Evolutionary conservation across 2,329 filamentous ascomycete genomes (phyloP), one percentile per base, ranked within the genome.

Genomic region (Penicillium italicum): DNA sequence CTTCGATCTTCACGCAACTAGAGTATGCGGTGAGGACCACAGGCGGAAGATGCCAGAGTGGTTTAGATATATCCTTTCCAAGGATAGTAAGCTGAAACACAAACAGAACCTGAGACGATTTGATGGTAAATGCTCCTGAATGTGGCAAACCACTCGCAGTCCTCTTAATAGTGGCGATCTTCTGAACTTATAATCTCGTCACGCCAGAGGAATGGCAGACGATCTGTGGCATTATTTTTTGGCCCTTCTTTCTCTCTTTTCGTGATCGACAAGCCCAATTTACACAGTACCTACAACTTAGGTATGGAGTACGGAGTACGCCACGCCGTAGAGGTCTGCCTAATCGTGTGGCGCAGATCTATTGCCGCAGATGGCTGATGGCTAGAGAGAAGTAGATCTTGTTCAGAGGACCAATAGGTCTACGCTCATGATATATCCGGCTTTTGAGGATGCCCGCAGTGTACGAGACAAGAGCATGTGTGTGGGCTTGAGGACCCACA

Each of bases 121-220:
- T 51, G 52, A 53, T 62, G 54, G 41, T 46, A 55, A 58, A 22
- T 57, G 41, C 57, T 62, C 28, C 51, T 55, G 53, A 65, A 64
- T 60, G 62, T 65, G 62, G 62, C 42, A 47, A 57, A 55, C 58
- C 62, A 64, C 55, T 37, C 26, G 31, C 24, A 7, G 55, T 45
- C 55, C 59, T 59, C 50, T 58, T 57, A 57, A 52, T 22, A 33
- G 30, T 40, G 46, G 36, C 42, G 58, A 63, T 63, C 60, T 20
- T 50, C 43, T 59, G 36, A 57, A 53, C 49, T 28, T 45, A 33
- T 12, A 62, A 61, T 53, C 56, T 59, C 60, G 59, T 56, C 60
- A 51, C 22, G 26, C 20, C 31, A 34, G 26, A 38, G 12, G 16
- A 34, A 52, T 26, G 45, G 11, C n/a, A 12, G 26, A 42, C 11